Evolutionary conservation across 1,284 basidiomycete genomes (phyloP).

Genomic region (Xerocomus amazonicus): DNA sequence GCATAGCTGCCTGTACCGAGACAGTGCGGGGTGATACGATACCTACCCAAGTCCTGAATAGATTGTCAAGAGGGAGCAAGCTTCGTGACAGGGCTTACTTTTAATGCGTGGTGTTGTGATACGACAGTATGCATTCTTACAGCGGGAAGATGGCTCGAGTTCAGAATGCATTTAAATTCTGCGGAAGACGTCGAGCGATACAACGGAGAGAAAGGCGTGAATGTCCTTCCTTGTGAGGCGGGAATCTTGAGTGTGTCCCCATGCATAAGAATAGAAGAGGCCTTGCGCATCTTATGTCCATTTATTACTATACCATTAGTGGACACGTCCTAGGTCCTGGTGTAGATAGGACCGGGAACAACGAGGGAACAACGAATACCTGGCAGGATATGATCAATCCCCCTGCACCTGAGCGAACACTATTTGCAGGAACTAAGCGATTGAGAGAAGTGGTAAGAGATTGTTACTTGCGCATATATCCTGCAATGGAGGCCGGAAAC

Average conservation of each 20-base stretch:
- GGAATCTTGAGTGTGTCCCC: constrained; percentile 69
- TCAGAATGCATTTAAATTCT: constrained; percentile 67
- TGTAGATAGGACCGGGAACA: constrained; percentile 1
- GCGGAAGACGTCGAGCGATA: not conserved
- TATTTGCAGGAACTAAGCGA: constrained; percentile 2
- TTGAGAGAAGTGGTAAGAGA: not conserved
- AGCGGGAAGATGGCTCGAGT: constrained; percentile 50
- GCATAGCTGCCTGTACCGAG: constrained; percentile 80
- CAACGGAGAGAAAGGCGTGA: constrained; percentile 5
- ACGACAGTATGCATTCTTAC: constrained; percentile 55
- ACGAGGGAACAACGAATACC: constrained; percentile 34
- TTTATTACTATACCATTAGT: constrained; percentile 77
- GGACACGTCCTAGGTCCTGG: constrained; percentile 57
- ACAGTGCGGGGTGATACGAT: constrained; percentile 68
- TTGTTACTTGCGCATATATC: constrained; percentile 60
- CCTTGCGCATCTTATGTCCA: constrained; percentile 59
- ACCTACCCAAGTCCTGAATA: constrained; percentile 53
- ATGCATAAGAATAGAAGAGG: constrained; percentile 67
- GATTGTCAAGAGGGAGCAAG: constrained; percentile 3
- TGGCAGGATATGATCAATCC: constrained; percentile 74
- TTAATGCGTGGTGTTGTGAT: constrained; percentile 48
- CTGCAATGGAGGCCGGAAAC: constrained; percentile 73
- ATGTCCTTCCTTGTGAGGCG: constrained; percentile 49
- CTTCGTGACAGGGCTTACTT: constrained; percentile 37
- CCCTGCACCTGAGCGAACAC: constrained; percentile 65